Evolutionary conservation across 2,329 filamentous ascomycete species (phyloP), one percentile per base, ranked within the genome.

Genomic region (Trichoderma sp.): DNA sequence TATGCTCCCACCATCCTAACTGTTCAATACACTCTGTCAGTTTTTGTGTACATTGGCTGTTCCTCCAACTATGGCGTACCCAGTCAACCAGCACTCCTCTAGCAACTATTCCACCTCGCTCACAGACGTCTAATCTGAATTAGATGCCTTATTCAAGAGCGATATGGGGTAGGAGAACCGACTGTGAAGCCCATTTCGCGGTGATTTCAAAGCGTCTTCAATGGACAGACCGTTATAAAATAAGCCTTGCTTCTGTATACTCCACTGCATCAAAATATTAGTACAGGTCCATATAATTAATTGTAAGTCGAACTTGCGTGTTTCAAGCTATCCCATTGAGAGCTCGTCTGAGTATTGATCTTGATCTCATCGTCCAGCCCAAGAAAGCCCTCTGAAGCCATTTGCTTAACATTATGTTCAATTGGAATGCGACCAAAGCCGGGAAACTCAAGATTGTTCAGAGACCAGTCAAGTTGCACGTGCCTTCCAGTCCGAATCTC

Each of bases 281-380:
- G 56, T 22, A 29, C 15, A 29, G 17, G 7, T 42, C 6, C 35
- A 42, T n/a, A 42, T 17, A 27, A 1, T 5, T 8, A 39, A 12
- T 2, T 13, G 29, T 32, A 1, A 19, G 1, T 19, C 4, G n/a
- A 53, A 58, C 56, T 29, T 15, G n/a, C 56, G 2, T 58, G 56
- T 29, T 58, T 58, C 56, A 58, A 37, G 35, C 56, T 58, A 5
- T 58, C 56, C 56, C 56, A 58, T 35, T 58, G 56, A n/a, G 56
- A 58, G 22, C 56, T 58, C 35, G 56, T 58, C 56, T 58, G 56
- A 13, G 56, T 58, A 17, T 58, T 58, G 25, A 58, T 58, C 25
- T 58, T 58, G 17, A 58, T 58, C 56, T 58, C 56, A 13, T 58
- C 56, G 29, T 58, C 56, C 22, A 58, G 34, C 17, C 56, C 56